Conservation (phyloP, 2,329 filamentous ascomycete genomes). For the Trichophyton equinum region DNA sequence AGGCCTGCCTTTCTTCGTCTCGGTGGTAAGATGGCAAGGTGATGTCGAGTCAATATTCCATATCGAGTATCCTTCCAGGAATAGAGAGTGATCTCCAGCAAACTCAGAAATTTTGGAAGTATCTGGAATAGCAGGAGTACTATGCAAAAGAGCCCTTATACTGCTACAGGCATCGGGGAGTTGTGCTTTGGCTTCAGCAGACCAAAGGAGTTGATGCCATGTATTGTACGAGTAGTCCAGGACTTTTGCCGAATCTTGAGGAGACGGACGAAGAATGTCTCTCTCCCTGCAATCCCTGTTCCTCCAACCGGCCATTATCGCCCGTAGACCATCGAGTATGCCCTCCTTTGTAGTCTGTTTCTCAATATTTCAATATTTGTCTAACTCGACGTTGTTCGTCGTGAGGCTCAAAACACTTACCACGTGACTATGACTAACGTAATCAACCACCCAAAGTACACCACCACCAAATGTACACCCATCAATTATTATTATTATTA, state of each 20-base stretch:
- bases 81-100: not conserved
- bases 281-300: not conserved
- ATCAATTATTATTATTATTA: no score
- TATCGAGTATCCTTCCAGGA: not conserved
- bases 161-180: conserved; percentile 8
- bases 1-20: not conserved
- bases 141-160: conserved; percentile 6
- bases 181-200: not conserved
- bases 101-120: conserved; percentile 6
- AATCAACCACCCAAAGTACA: no score
- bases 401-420: not conserved
- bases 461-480: no score
- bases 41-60: not conserved
- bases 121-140: conserved; percentile 8
- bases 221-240: conserved; percentile 5
- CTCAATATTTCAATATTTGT: not conserved
- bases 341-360: no score
- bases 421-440: not conserved
- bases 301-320: not conserved
- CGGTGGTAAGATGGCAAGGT: not conserved
- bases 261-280: conserved; percentile 7
- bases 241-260: conserved; percentile 5
- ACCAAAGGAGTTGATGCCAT: conserved; percentile 6
- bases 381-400: no score
- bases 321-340: not conserved